phyloP scores from a whole-genome alignment of 371 early-diverging fungal genomes.

The Lichtheimia ornata region DNA sequence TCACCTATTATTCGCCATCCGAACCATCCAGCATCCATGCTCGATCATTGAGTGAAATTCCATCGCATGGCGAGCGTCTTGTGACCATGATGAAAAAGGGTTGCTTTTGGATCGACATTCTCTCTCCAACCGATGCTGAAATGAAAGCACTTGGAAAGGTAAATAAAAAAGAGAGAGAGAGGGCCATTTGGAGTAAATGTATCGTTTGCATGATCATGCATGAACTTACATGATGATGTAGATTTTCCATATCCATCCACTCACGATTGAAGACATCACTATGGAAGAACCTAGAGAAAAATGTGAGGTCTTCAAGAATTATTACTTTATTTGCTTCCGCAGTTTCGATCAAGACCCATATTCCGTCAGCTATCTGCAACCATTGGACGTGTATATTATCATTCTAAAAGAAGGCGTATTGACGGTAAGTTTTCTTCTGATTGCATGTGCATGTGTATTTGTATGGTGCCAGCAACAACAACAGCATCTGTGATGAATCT shows the following conservation, averaged over 20 bases:
- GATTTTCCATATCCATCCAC: constrained; percentile 82
- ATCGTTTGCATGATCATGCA: too few species aligned
- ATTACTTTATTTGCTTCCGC: constrained; percentile 89
- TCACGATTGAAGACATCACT: constrained; percentile 90
- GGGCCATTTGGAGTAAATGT: too few species aligned
- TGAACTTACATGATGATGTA: constrained; percentile 8
- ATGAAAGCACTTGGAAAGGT: constrained; percentile 68
- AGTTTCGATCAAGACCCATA: constrained; percentile 72
- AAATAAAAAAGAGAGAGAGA: too few species aligned
- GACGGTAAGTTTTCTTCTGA: constrained; percentile 54
- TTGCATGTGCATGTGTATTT: not conserved
- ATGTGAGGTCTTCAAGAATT: constrained; percentile 87
- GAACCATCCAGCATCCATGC: constrained; percentile 48
- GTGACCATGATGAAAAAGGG: constrained; percentile 46
- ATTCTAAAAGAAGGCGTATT: constrained; percentile 84
- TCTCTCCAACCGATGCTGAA: constrained; percentile 74
- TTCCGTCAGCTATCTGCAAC: constrained; percentile 68
- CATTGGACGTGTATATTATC: constrained; percentile 82
- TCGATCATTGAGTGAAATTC: constrained; percentile 39
- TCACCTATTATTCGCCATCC: constrained; percentile 42
- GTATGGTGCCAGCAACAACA: not conserved
- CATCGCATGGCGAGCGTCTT: constrained; percentile 28
- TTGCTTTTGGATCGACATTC: constrained; percentile 86
- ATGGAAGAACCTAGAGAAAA: constrained; percentile 92
- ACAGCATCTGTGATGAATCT: too few species aligned